phyloP scores from a whole-genome alignment of 306 rosid species.

The Cicer arietinum region DNA sequence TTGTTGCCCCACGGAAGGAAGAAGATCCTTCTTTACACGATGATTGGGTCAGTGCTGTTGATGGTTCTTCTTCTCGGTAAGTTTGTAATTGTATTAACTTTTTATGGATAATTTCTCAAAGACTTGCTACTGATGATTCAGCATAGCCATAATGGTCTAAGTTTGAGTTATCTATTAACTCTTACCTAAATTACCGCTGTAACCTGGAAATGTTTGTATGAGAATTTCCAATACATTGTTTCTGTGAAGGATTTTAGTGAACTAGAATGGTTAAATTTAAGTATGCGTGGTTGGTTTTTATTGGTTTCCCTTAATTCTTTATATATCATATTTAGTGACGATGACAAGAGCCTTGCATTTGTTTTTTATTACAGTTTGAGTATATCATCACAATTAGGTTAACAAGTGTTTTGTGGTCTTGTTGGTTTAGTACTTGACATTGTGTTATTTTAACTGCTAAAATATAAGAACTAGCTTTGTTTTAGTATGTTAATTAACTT shows the following conservation, averaged over 20 bases:
- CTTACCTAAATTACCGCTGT: not conserved
- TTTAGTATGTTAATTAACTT: slow-evolving; percentile 10
- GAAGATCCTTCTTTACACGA: slow-evolving; percentile 85
- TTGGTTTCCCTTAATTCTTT: not conserved
- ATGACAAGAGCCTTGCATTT: slow-evolving; percentile 23
- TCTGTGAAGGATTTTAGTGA: slow-evolving; percentile 20
- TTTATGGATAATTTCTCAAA: not conserved
- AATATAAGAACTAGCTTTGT: slow-evolving; percentile 1
- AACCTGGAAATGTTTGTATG: not conserved
- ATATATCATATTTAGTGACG: slow-evolving; percentile 29
- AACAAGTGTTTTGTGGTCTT: slow-evolving; percentile 1
- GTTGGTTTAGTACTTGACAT: not conserved
- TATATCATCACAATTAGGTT: slow-evolving; percentile 1
- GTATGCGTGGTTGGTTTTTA: not conserved
- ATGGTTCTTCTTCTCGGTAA: slow-evolving; percentile 88
- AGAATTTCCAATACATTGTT: not conserved
- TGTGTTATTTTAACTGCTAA: slow-evolving; percentile 10
- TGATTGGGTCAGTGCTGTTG: slow-evolving; percentile 98
- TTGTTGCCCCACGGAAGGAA: slow-evolving; percentile 80
- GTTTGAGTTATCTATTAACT: slow-evolving; percentile 21
- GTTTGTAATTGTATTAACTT: slow-evolving; percentile 36
- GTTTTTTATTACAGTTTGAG: not conserved
- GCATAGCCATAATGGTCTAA: not conserved
- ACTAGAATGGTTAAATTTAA: slow-evolving; percentile 15
- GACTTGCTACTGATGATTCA: not conserved